Conservation (phyloP, 176 grass and related monocot species). For the Ananas comosus region DNA sequence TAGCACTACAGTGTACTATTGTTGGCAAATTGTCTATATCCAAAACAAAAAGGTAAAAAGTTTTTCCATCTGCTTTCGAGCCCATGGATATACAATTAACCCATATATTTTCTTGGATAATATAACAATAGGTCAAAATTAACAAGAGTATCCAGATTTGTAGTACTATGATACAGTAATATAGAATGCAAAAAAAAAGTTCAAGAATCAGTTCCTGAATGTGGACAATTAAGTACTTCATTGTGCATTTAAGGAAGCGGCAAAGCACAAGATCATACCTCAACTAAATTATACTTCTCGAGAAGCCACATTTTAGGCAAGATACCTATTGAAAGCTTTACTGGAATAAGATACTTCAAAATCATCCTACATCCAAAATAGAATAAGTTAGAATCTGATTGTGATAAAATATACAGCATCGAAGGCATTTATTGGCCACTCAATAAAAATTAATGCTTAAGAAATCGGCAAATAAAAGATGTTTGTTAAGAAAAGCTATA, state of each 20-base stretch:
- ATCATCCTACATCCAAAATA: constrained; percentile 54
- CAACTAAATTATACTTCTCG: constrained; percentile 69
- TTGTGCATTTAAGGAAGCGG: background rate
- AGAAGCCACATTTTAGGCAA: constrained; percentile 57
- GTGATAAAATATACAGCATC: background rate
- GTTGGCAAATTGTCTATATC: too few species aligned
- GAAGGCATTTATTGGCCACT: background rate
- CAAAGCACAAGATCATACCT: constrained; percentile 31
- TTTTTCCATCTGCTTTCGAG: too few species aligned
- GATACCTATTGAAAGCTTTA: constrained; percentile 91
- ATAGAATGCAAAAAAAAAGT: background rate
- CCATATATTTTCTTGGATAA: too few species aligned
- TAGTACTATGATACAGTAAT: too few species aligned
- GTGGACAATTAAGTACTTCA: background rate
- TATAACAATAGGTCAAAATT: too few species aligned
- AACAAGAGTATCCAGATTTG: too few species aligned
- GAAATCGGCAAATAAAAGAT: background rate
- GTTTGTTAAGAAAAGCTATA: background rate
- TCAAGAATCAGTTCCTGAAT: background rate
- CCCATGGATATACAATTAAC: too few species aligned
- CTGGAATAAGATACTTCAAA: constrained; percentile 88
- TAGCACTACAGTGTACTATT: too few species aligned
- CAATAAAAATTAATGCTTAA: background rate
- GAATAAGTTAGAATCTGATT: constrained; percentile 17
- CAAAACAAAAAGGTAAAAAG: too few species aligned